These are phyloP conservation scores for Acanthamoeba castellanii DNA, from an alignment of 208 protist species.

Conservation along the genomic window DNA sequence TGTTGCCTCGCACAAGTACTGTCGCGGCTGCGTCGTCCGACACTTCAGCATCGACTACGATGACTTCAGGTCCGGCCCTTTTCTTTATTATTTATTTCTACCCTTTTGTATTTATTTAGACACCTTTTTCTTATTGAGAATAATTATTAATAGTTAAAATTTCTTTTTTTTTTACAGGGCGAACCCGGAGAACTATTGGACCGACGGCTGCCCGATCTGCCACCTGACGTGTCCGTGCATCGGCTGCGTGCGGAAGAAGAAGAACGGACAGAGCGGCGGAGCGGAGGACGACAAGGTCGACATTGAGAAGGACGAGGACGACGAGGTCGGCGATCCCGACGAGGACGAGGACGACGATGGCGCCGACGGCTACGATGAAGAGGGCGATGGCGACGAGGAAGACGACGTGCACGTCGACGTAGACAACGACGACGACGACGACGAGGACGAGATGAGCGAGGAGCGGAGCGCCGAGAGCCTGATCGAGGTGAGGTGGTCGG, in stretches of 20 bases:
- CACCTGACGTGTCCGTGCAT: conserved; percentile 22
- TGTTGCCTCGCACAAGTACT: conserved; percentile 33
- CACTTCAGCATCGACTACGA: conserved; percentile 28
- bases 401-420: not conserved
- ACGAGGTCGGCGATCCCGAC: conserved; percentile 14
- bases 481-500: conserved; percentile 11
- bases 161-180: not conserved
- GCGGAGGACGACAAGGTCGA: not conserved
- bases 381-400: not conserved
- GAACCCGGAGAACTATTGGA: not conserved
- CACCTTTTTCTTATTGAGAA: not conserved
- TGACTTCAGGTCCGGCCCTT: not conserved
- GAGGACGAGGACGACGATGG: conserved; percentile 18
- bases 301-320: not conserved
- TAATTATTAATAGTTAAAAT: not conserved
- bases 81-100: not conserved
- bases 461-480: not conserved
- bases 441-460: not conserved
- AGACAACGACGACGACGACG: not conserved
- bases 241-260: conserved; percentile 15
- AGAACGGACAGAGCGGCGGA: not conserved
- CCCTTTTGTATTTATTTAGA: too few relatives aligned
- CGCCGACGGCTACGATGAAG: not conserved
- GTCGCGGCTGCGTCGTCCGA: conserved; percentile 14
- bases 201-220: conserved; percentile 17